Conservation (phyloP, 441 rosid species). For the Flueggea neowawraea region DNA sequence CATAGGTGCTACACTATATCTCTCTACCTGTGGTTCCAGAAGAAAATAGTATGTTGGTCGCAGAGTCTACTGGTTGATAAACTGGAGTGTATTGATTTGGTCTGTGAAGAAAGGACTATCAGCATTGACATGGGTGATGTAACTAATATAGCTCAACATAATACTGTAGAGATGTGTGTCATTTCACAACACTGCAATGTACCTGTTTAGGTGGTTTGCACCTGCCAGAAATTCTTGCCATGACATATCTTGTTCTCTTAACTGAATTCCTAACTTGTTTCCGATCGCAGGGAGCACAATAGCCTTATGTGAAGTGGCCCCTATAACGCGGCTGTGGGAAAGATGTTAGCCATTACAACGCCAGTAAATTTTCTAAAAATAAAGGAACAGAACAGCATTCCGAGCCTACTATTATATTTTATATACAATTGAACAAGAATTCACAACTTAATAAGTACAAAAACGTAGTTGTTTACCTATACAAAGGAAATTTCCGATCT, state of each 20-base stretch:
- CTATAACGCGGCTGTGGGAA: slow-evolving; percentile 64
- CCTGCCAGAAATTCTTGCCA: slow-evolving; percentile 66
- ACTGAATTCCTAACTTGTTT: slow-evolving; percentile 31
- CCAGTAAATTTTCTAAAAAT: background rate
- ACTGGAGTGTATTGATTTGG: slow-evolving; percentile 37
- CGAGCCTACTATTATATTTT: background rate
- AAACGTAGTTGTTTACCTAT: slow-evolving; percentile 49
- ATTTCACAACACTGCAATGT: slow-evolving; percentile 8
- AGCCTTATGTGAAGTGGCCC: slow-evolving; percentile 64
- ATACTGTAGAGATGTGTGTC: background rate
- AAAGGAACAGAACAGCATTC: background rate
- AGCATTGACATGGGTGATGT: background rate
- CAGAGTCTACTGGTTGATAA: slow-evolving; percentile 49
- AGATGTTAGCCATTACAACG: background rate
- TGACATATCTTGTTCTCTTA: slow-evolving; percentile 67
- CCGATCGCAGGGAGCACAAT: slow-evolving; percentile 75
- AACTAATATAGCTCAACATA: background rate
- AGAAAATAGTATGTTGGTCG: slow-evolving; percentile 77
- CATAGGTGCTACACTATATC: background rate
- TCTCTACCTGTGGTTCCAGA: slow-evolving; percentile 83
- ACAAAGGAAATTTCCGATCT: slow-evolving; percentile 70
- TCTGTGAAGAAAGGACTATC: slow-evolving; percentile 20
- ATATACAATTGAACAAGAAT: background rate
- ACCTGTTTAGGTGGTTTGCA: slow-evolving; percentile 46
- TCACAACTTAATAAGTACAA: background rate